Evolutionary conservation across 2,329 filamentous ascomycete species (phyloP), one percentile per base, ranked within the genome.

Genomic region (Dendrostoma leiphaemia): DNA sequence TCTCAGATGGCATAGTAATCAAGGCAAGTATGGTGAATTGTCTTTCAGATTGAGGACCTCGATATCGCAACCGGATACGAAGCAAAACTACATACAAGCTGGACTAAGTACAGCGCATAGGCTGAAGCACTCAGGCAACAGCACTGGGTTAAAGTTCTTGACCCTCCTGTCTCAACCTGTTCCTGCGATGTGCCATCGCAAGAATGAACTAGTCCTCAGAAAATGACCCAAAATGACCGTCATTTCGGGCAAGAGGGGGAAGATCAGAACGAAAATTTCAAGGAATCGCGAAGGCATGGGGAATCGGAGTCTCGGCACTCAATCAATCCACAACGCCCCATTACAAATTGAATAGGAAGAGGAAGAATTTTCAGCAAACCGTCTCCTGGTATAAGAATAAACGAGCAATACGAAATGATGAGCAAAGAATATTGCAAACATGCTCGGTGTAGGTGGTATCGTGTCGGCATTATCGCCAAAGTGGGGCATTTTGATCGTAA

Each of bases 281-380:
- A n/a, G n/a, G n/a, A n/a, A 41, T 26, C 21, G 23, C 24, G 38
- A 41, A 41, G 23, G 38, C 38, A 41, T 26, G 13, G 38, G 38
- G 38, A 41, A 54, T 54, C 41, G 38, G 46, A 43, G 47, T 57
- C 17, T 43, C 53, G 43, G 44, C 34, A 50, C 12, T 46, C 29
- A 32, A 41, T 43, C 45, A 17, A 51, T 57, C 54, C 54, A 47
- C 46, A 57, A 57, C 54, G 54, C 54, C 54, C 53, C 51, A 50
- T 50, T 57, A 48, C 46, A 48, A 50, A 51, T 37, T 23, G 48
- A 38, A 28, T 51, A 48, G n/a, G n/a, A n/a, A n/a, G n/a, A 31
- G 29, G 46, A 51, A 34, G 31, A 44, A 45, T 35, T 38, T 49
- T 48, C 31, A 45, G 26, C 44, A 48, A 44, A 29, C 54, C 31